phyloP scores from a whole-genome alignment of 352 stramenopile genomes.

The Phytophthora agathidicida region DNA sequence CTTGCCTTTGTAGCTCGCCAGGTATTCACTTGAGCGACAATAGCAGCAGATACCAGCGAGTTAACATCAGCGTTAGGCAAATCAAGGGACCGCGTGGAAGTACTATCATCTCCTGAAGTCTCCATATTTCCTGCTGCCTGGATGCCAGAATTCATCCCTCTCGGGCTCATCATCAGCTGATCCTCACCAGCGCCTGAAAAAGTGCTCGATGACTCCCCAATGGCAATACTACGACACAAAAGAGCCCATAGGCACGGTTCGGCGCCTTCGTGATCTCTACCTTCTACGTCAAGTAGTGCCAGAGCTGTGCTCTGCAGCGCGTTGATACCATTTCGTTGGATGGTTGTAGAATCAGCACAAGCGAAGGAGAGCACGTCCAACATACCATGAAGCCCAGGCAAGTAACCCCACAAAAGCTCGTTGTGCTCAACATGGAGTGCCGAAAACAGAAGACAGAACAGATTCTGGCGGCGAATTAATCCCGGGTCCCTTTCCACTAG shows the following conservation, averaged over 20 bases:
- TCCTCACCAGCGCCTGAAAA: conserved; percentile 30
- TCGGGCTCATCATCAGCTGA: conserved; percentile 78
- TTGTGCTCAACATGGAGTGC: conserved; percentile 78
- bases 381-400: conserved; percentile 73
- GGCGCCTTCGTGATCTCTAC: conserved; percentile 42
- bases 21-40: conserved; percentile 60
- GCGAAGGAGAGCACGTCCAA: conserved; percentile 67
- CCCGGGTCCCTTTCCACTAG: conserved; percentile 77
- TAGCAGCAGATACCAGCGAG: conserved; percentile 43
- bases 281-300: conserved; percentile 74
- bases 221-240: conserved; percentile 80
- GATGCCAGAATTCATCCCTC: conserved; percentile 44
- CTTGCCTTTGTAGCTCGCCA: conserved; percentile 78
- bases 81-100: conserved; percentile 26
- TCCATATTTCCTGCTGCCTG: conserved; percentile 14
- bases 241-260: conserved; percentile 77
- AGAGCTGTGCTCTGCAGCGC: conserved; percentile 66
- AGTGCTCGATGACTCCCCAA: conserved; percentile 67
- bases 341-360: conserved; percentile 20
- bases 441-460: conserved; percentile 80
- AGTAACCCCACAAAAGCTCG: conserved; percentile 60
- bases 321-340: conserved; percentile 39
- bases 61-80: conserved; percentile 30
- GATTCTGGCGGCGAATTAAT: conserved; percentile 61
- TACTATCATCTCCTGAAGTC: conserved; percentile 18